Base-by-base conservation (phyloP, 805 yeast species). In the Saccharomyces cerevisiae region DNA sequence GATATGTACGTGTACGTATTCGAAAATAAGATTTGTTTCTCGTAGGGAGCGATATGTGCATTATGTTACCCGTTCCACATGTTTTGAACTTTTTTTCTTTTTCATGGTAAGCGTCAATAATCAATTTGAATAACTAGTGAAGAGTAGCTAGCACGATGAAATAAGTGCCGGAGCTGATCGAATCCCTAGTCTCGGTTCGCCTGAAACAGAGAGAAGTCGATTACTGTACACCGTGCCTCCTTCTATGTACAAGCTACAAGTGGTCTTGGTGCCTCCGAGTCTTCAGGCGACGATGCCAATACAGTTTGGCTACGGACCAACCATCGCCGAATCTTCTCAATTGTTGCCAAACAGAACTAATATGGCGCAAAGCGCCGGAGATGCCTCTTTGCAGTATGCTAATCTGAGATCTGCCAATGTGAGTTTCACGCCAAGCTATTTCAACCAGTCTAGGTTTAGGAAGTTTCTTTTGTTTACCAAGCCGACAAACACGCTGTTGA, bases 401-500 rank as follows among this genome's bases (percentile, higher is more conserved):
- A 26, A 24, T 13, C 8, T 30, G 10, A 31, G 31, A 10, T 26
- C 27, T 31, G 32, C 43, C 17, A 48, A 36, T 6, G 26, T 2
- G 13, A 49, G 24, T 21, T 27, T 32, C 32, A 6, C 41, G 10
- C 10, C 51, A 21, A 24, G 8, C 47, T 29, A 29, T 49, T 14
- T 31, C 49, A 22, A 41, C 48, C 31, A 36, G 24, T 17, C 43
- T 4, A 36, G 43, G 24, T 49, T 47, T 14, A 74, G 75, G 63
- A 82, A 83, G 66, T 85, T 88, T 62, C 75, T 88, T 22, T 88
- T 84, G 62, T 74, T 88, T 53, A 81, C 89, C 0, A 71, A 73
- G 4, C 76, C 79, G 8, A 58, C 72, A 0, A 74, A 76, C 52
- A 66, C 79, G 1, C 67, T 88, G 46, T 68, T 72, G 8, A 72